A percentile compares a stretch with the other conserved stretches of the same genome.
Conservation (phyloP, 140 eudicot genomes). For the Senecio squalidus region DNA sequence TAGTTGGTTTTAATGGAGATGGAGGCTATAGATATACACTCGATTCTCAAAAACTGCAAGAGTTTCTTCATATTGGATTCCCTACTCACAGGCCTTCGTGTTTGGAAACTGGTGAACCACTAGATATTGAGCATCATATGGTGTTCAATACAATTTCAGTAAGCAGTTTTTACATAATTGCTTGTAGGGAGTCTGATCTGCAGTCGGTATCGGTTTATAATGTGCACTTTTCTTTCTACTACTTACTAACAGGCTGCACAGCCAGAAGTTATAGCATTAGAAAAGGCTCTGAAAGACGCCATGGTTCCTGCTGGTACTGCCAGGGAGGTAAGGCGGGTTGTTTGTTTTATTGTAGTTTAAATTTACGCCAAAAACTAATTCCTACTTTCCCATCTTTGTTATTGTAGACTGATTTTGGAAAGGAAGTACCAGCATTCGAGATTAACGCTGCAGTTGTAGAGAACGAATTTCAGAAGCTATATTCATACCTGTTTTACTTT, state of each 20-base stretch:
- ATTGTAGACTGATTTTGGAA: slow-evolving; percentile 68
- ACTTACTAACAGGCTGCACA: slow-evolving; percentile 56
- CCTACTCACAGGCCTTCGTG: slow-evolving; percentile 86
- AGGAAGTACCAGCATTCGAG: slow-evolving; percentile 74
- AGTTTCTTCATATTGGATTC: slow-evolving; percentile 58
- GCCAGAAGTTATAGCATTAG: slow-evolving; percentile 72
- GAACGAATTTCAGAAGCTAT: slow-evolving; percentile 64
- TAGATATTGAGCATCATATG: slow-evolving; percentile 86
- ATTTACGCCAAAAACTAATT: slow-evolving; percentile 4
- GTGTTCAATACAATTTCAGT: slow-evolving; percentile 75
- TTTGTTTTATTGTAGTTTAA: slow-evolving; percentile 4
- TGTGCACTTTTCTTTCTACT: background rate
- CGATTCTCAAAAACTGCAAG: slow-evolving; percentile 63
- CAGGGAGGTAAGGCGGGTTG: slow-evolving; percentile 57
- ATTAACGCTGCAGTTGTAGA: slow-evolving; percentile 73
- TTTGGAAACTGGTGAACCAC: slow-evolving; percentile 79
- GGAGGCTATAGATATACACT: slow-evolving; percentile 78
- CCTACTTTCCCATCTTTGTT: slow-evolving; percentile 14
- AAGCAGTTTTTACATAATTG: slow-evolving; percentile 28
- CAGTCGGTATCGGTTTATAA: background rate
- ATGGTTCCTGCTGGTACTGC: slow-evolving; percentile 78
- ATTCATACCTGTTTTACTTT: slow-evolving; percentile 63
- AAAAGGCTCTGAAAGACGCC: slow-evolving; percentile 61
- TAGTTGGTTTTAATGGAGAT: slow-evolving; percentile 79
- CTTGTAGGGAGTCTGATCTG: slow-evolving; percentile 3